Percentiles rank a stretch among this genome's conserved stretches.
Evolutionary conservation across 495 filamentous ascomycete species (phyloP).

Genomic region (Annulohypoxylon nitens): DNA sequence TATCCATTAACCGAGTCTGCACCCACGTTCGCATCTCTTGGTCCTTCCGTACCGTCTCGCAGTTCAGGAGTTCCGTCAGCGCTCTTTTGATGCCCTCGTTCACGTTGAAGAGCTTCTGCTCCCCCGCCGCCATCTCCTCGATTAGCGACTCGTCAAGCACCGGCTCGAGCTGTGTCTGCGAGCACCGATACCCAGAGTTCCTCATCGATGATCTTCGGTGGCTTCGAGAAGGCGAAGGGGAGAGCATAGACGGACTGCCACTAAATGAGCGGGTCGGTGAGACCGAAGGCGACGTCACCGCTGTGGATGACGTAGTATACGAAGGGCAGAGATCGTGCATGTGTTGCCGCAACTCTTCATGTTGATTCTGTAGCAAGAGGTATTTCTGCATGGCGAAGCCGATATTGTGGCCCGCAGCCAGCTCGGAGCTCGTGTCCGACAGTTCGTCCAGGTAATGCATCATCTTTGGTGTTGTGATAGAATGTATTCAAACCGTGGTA

Average conservation of each 20-base stretch:
- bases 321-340: conserved; percentile 61
- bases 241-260: conserved; percentile 38
- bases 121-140: conserved; percentile 63
- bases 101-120: conserved; percentile 68
- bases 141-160: conserved; percentile 54
- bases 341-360: conserved; percentile 65
- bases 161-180: conserved; percentile 50
- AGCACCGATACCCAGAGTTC: conserved; percentile 28
- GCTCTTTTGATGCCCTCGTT: conserved; percentile 75
- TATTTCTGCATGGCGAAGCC: conserved; percentile 69
- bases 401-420: conserved; percentile 51
- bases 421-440: conserved; percentile 21
- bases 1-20: conserved; percentile 72
- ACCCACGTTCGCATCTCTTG: conserved; percentile 71
- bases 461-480: conserved; percentile 18
- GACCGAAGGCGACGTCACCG: conserved; percentile 53
- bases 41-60: conserved; percentile 67
- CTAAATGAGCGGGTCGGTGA: conserved; percentile 53
- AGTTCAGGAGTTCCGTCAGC: conserved; percentile 75
- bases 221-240: conserved; percentile 41
- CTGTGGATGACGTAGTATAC: conserved; percentile 47
- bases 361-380: conserved; percentile 66
- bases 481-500: conserved; percentile 24
- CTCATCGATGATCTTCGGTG: conserved; percentile 48
- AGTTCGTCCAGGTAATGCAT: conserved; percentile 43